Evolutionary conservation across 1,284 basidiomycete genomes (phyloP).

Genomic region (Ceratobasidium theobromae): DNA sequence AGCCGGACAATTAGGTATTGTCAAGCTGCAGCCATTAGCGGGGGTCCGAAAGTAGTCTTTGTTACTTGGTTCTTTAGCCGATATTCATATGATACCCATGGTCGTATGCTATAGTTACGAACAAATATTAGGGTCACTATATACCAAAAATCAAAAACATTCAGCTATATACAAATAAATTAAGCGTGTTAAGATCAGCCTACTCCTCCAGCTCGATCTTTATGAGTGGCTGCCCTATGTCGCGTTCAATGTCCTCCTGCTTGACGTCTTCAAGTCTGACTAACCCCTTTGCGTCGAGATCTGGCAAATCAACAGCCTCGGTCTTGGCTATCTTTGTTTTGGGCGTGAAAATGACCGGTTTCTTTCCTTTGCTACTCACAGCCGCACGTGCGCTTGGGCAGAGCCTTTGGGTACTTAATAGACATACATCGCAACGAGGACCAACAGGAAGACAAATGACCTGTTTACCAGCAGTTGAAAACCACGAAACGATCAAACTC

Average conservation of each 20-base stretch:
- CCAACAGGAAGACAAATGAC: slow-evolving; percentile 80
- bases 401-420: slow-evolving; percentile 53
- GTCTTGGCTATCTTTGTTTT: not conserved
- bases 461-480: slow-evolving; percentile 45
- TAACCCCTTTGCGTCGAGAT: not conserved
- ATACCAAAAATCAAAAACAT: not conserved
- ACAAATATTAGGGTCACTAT: not conserved
- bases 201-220: slow-evolving; percentile 17
- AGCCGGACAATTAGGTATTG: slow-evolving; percentile 21
- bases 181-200: not conserved
- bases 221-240: slow-evolving; percentile 9
- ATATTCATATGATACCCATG: not conserved
- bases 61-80: not conserved
- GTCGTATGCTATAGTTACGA: not conserved
- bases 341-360: not conserved
- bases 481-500: not conserved
- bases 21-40: not conserved
- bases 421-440: slow-evolving; percentile 80
- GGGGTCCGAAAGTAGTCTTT: not conserved
- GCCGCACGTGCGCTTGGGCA: slow-evolving; percentile 60
- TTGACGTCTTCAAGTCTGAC: not conserved
- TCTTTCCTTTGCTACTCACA: slow-evolving; percentile 1
- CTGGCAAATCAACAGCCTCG: not conserved
- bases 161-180: slow-evolving; percentile 22
- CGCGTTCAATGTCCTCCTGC: not conserved